Conservation (phyloP, 179 eudicot species). For the Dionaea muscipula region DNA sequence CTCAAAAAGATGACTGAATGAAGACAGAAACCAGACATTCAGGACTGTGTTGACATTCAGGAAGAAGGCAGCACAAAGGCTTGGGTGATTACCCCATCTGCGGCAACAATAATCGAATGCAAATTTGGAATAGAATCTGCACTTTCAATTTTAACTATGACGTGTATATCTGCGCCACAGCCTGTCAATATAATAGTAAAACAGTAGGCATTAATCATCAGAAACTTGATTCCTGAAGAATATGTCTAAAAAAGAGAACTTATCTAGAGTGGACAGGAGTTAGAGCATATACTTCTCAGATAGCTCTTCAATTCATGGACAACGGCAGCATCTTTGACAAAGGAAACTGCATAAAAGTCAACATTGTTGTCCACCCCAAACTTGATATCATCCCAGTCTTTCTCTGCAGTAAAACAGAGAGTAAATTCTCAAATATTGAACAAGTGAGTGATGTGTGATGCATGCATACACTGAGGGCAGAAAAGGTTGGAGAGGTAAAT, state of each 20-base stretch:
- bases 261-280: neutral
- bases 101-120: constrained; percentile 61
- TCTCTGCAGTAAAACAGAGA: constrained; percentile 32
- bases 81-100: constrained; percentile 52
- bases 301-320: constrained; percentile 72
- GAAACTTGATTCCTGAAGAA: neutral
- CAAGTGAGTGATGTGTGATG: neutral
- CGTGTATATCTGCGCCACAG: constrained; percentile 71
- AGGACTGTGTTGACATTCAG: neutral
- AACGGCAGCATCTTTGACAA: constrained; percentile 75
- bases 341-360: constrained; percentile 82
- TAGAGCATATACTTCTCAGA: constrained; percentile 41
- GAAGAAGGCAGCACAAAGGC: neutral
- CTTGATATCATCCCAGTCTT: constrained; percentile 90
- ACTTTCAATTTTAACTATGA: constrained; percentile 71
- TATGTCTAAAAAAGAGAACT: no score
- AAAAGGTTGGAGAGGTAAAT: neutral
- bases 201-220: neutral
- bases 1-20: no score
- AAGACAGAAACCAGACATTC: no score
- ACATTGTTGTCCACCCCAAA: constrained; percentile 77
- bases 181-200: constrained; percentile 24
- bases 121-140: constrained; percentile 75
- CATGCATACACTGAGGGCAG: neutral
- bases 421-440: neutral